Percentiles rank a stretch among this genome's conserved stretches.
These are phyloP conservation scores for Phytopythium chamaehyphon DNA, from an alignment of 352 stramenopile species.

Conservation along the genomic window DNA sequence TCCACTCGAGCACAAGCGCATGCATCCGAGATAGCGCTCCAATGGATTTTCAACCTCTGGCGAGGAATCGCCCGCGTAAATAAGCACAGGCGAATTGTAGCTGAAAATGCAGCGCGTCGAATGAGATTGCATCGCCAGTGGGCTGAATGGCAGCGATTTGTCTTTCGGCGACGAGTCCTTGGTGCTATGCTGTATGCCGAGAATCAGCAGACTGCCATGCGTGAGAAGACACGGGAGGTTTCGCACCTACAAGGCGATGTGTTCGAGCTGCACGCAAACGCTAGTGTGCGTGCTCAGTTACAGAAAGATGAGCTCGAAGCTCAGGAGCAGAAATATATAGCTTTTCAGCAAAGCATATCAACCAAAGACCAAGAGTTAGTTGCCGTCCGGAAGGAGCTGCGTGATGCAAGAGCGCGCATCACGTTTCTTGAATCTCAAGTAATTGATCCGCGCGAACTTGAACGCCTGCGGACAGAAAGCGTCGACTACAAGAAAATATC, in stretches of 20 bases:
- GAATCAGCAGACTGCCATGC: slow-evolving; percentile 42
- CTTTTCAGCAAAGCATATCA: slow-evolving; percentile 21
- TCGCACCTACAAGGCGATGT: slow-evolving; percentile 57
- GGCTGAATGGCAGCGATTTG: slow-evolving; percentile 45
- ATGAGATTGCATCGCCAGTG: slow-evolving; percentile 34
- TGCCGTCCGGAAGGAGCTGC: slow-evolving; percentile 41
- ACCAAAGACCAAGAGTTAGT: slow-evolving; percentile 58
- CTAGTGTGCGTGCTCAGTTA: slow-evolving; percentile 31
- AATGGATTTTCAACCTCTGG: slow-evolving; percentile 69
- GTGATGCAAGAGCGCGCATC: slow-evolving; percentile 25
- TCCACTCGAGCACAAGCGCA: slow-evolving; percentile 53
- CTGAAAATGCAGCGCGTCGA: slow-evolving; percentile 12
- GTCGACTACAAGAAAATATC: slow-evolving; percentile 69
- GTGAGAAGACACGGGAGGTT: slow-evolving; percentile 39
- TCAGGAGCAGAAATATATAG: slow-evolving; percentile 28
- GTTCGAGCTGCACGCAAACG: slow-evolving; percentile 30
- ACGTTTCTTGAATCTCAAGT: slow-evolving; percentile 36
- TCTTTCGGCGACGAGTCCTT: slow-evolving; percentile 56
- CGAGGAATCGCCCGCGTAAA: slow-evolving; percentile 30
- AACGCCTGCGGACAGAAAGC: slow-evolving; percentile 47
- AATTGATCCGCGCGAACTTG: slow-evolving; percentile 51
- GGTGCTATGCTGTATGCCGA: slow-evolving; percentile 75
- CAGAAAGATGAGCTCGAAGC: slow-evolving; percentile 33
- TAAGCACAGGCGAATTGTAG: slow-evolving; percentile 11
- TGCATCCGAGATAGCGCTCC: slow-evolving; percentile 44